Evolutionary conservation across 1,139 yeast species (phyloP).

Genomic region (Nakaseomyces sp.): DNA sequence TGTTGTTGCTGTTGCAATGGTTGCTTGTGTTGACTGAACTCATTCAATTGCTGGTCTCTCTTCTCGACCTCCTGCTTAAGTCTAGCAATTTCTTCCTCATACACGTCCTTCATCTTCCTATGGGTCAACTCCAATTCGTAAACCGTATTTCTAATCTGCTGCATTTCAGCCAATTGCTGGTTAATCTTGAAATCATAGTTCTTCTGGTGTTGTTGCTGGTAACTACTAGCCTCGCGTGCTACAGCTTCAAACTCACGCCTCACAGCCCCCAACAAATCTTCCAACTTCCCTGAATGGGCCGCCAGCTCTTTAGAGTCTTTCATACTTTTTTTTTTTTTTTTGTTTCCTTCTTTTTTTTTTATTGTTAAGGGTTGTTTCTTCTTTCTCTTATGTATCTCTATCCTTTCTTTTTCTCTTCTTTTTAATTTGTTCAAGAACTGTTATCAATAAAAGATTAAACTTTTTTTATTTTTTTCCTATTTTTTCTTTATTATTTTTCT

Average conservation of each 20-base stretch:
- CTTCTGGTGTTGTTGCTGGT: conserved; percentile 77
- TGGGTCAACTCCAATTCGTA: conserved; percentile 92
- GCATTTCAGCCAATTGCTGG: conserved; percentile 91
- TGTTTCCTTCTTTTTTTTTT: neutral
- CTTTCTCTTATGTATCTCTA: too few species aligned
- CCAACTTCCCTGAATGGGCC: conserved; percentile 16
- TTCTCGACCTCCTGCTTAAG: conserved; percentile 79
- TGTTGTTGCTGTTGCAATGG: conserved; percentile 21
- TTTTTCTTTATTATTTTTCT: neutral
- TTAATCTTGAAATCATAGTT: conserved; percentile 84
- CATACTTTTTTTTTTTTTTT: neutral
- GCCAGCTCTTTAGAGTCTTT: conserved; percentile 1
- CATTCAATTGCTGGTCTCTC: conserved; percentile 51
- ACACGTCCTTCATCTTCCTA: conserved; percentile 89
- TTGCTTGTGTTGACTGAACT: conserved; percentile 31
- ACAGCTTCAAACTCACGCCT: conserved; percentile 87
- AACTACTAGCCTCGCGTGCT: conserved; percentile 76
- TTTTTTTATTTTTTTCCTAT: neutral
- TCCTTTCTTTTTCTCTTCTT: too few species aligned
- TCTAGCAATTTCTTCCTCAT: conserved; percentile 84
- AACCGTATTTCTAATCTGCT: conserved; percentile 87
- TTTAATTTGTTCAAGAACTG: too few species aligned
- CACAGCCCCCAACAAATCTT: conserved; percentile 81
- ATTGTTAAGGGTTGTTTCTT: too few species aligned
- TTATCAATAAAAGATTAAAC: too few species aligned